phyloP scores from a whole-genome alignment of 2,329 filamentous ascomycete species.

The Aureobasidium uvarum region DNA sequence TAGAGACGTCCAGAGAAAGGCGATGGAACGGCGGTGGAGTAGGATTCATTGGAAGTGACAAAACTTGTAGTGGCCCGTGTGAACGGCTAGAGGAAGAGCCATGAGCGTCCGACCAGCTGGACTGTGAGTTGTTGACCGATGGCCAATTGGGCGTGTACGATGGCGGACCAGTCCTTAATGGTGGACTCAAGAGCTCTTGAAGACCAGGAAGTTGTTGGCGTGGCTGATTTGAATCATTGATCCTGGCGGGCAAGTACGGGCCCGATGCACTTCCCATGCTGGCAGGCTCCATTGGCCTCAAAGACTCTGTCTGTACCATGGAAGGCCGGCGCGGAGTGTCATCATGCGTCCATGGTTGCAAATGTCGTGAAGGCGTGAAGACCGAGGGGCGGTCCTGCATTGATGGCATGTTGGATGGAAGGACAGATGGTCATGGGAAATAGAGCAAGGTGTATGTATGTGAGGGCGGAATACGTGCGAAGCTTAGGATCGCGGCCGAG shows the following conservation, averaged over 20 bases:
- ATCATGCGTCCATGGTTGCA: slow-evolving; percentile 8
- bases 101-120: slow-evolving; percentile 1
- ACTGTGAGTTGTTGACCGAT: slow-evolving; percentile 21
- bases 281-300: slow-evolving; percentile 21
- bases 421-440: slow-evolving; percentile 10
- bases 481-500: slow-evolving; percentile 6
- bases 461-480: slow-evolving; percentile 9
- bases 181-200: slow-evolving; percentile 21
- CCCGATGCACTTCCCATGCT: slow-evolving; percentile 1
- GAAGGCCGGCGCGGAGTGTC: slow-evolving; percentile 4
- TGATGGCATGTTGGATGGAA: slow-evolving; percentile 11
- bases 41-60: not conserved
- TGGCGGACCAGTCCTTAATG: slow-evolving; percentile 10
- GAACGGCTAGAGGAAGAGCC: not conserved
- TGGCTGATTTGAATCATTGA: slow-evolving; percentile 1
- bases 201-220: slow-evolving; percentile 27
- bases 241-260: slow-evolving; percentile 10
- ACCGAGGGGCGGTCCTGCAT: not conserved
- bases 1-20: slow-evolving; percentile 12
- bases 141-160: slow-evolving; percentile 19
- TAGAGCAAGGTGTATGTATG: slow-evolving; percentile 5
- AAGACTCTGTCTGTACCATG: slow-evolving; percentile 7
- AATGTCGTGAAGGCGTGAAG: not conserved
- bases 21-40: slow-evolving; percentile 21
- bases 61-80: not conserved